Percentiles rank a stretch among this genome's conserved stretches.
Conservation (phyloP, 495 filamentous ascomycete species). For the Friedmanniomyces endolithicus region DNA sequence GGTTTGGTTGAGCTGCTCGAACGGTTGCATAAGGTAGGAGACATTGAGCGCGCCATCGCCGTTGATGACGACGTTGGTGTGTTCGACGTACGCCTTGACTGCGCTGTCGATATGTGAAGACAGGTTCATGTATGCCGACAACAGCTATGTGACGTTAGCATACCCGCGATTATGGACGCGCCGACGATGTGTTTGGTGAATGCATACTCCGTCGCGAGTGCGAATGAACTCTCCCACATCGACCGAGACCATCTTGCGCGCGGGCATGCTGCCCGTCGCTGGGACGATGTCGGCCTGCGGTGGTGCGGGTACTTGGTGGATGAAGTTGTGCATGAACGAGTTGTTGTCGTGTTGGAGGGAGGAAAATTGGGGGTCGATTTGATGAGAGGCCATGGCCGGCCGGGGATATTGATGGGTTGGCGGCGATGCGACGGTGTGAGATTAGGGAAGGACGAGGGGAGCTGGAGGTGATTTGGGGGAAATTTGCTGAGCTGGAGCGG, state of each 20-base stretch:
- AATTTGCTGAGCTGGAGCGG: too few relatives aligned
- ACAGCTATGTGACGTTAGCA: conserved; percentile 38
- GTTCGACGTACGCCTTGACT: conserved; percentile 65
- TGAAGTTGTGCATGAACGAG: too few relatives aligned
- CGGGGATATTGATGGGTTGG: too few relatives aligned
- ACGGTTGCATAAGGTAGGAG: conserved; percentile 19
- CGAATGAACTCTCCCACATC: conserved; percentile 38
- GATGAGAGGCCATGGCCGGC: too few relatives aligned
- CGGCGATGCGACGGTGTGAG: too few relatives aligned
- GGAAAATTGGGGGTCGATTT: too few relatives aligned
- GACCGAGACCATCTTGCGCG: not conserved
- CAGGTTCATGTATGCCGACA: conserved; percentile 26
- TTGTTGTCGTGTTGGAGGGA: too few relatives aligned
- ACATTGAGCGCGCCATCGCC: conserved; percentile 19
- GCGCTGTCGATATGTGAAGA: conserved; percentile 34
- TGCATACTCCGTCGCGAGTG: conserved; percentile 53
- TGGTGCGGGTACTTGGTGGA: too few relatives aligned
- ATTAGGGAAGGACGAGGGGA: too few relatives aligned
- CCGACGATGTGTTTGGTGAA: conserved; percentile 11
- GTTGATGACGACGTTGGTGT: conserved; percentile 63
- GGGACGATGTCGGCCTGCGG: too few relatives aligned
- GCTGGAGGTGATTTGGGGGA: too few relatives aligned
- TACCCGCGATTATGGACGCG: not conserved
- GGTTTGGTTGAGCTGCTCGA: conserved; percentile 9
- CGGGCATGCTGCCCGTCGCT: too few relatives aligned